A percentile compares a stretch with the other conserved stretches of the same genome.
Evolutionary conservation across 2,329 filamentous ascomycete species (phyloP).

Genomic region (Calcarisporium arbuscula): DNA sequence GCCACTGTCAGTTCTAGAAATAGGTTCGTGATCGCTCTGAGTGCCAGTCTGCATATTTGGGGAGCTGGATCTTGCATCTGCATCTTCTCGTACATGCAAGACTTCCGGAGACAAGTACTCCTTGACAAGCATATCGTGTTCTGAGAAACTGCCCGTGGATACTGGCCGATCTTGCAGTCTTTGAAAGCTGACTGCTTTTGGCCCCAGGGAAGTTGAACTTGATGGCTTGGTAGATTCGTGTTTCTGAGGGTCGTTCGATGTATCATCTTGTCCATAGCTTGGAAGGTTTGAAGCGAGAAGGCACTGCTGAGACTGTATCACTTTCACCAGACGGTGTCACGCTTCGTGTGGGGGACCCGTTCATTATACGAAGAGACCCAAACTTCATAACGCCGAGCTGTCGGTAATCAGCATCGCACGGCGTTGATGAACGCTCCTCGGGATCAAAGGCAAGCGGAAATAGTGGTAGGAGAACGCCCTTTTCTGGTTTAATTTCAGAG

Average conservation of each 20-base stretch:
- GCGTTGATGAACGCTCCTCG: slow-evolving; percentile 24
- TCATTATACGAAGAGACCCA: slow-evolving; percentile 56
- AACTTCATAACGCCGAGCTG: slow-evolving; percentile 58
- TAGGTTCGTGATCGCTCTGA: no score
- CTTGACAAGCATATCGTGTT: no score
- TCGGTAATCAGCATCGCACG: slow-evolving; percentile 50
- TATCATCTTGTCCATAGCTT: slow-evolving; percentile 3
- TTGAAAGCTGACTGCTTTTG: no score
- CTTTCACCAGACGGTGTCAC: slow-evolving; percentile 14
- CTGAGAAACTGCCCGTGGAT: no score
- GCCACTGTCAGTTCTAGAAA: slow-evolving; percentile 6
- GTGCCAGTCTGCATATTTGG: no score
- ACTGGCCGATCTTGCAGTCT: no score
- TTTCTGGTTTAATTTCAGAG: slow-evolving; percentile 9
- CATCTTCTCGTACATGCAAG: background rate
- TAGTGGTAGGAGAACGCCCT: slow-evolving; percentile 28
- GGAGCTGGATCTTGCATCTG: no score
- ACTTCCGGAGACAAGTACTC: no score
- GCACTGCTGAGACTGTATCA: no score
- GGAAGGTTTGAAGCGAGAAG: no score
- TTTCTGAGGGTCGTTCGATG: slow-evolving; percentile 2
- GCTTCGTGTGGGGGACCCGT: slow-evolving; percentile 49
- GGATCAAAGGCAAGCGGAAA: slow-evolving; percentile 9
- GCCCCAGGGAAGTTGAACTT: background rate
- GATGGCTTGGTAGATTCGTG: slow-evolving; percentile 1